These are phyloP conservation scores for Apostasia shenzhenica DNA, from an alignment of 106 monocot species.

Conservation along the genomic window DNA sequence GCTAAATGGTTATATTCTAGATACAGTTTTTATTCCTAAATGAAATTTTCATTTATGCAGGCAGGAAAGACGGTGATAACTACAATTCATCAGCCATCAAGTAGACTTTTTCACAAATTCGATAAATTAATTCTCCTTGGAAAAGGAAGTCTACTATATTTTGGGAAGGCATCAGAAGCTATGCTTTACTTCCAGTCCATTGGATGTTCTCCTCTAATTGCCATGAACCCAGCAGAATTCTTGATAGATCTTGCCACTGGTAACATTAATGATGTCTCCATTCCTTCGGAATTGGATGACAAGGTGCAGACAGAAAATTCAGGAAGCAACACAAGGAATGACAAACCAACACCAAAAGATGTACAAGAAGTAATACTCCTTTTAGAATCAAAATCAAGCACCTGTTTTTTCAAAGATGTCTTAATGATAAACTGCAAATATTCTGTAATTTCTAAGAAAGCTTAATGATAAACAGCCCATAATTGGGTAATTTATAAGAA, in stretches of 20 bases:
- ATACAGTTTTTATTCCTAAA: no score
- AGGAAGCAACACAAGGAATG: conserved; percentile 30
- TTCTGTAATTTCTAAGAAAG: no score
- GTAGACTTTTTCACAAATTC: conserved; percentile 77
- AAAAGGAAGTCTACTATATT: conserved; percentile 72
- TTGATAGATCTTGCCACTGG: conserved; percentile 82
- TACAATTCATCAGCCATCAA: conserved; percentile 86
- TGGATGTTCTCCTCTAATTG: conserved; percentile 73
- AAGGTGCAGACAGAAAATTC: conserved; percentile 43
- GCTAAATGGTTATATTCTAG: no score
- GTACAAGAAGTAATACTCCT: conserved; percentile 57
- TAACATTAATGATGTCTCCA: conserved; percentile 53
- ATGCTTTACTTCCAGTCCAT: conserved; percentile 68
- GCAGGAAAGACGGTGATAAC: conserved; percentile 72
- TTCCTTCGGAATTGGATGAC: conserved; percentile 61
- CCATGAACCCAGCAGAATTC: conserved; percentile 93
- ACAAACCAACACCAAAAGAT: conserved; percentile 51
- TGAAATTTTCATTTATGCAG: conserved; percentile 17
- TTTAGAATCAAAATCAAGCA: neutral
- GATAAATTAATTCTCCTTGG: conserved; percentile 73
- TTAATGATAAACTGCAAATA: no score
- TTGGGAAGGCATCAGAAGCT: conserved; percentile 74
- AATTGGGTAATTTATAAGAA: no score
- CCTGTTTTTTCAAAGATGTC: no score
- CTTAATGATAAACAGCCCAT: no score